Percentiles rank a stretch among this genome's conserved stretches.
These are phyloP conservation scores for Fomitopsis betulina DNA, from an alignment of 1,284 basidiomycete species.

Conservation along the genomic window DNA sequence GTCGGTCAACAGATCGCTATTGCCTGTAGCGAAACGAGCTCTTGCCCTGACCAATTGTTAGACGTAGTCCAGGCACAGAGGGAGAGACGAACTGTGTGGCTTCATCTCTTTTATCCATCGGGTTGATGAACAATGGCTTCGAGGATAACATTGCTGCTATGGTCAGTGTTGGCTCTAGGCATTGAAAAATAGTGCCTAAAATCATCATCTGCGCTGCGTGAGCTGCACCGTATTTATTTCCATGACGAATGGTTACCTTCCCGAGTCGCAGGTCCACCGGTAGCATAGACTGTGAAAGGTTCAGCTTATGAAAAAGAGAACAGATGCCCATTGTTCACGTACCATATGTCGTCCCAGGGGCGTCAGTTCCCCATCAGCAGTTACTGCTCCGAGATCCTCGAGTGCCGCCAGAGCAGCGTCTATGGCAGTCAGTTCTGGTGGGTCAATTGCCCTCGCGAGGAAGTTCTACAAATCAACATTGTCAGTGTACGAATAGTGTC, in stretches of 20 bases:
- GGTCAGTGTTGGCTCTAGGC: constrained; percentile 74
- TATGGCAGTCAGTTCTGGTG: constrained; percentile 75
- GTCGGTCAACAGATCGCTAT: constrained; percentile 87
- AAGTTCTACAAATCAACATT: constrained; percentile 33
- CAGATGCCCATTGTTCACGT: constrained; percentile 14
- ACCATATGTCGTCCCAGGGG: constrained; percentile 83
- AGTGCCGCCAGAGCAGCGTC: constrained; percentile 77
- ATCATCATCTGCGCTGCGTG: constrained; percentile 67
- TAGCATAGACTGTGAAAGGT: constrained; percentile 56
- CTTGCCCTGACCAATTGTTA: constrained; percentile 49
- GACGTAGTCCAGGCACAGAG: not conserved
- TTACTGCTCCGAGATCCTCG: constrained; percentile 77
- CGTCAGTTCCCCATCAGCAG: constrained; percentile 63
- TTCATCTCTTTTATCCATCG: constrained; percentile 82
- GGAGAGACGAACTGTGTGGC: constrained; percentile 50
- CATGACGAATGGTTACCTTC: constrained; percentile 47
- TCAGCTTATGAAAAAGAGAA: constrained; percentile 9
- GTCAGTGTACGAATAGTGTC: not conserved
- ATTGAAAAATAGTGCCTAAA: constrained; percentile 76
- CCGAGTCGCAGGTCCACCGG: constrained; percentile 88
- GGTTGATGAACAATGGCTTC: constrained; percentile 82
- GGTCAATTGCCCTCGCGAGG: constrained; percentile 76
- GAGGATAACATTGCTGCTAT: constrained; percentile 82
- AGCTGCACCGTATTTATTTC: not conserved
- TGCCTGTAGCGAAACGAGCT: constrained; percentile 61